Evolutionary conservation across 2,329 filamentous ascomycete genomes (phyloP), one percentile per base, ranked within the genome.

Genomic region (Fusarium vanettenii): DNA sequence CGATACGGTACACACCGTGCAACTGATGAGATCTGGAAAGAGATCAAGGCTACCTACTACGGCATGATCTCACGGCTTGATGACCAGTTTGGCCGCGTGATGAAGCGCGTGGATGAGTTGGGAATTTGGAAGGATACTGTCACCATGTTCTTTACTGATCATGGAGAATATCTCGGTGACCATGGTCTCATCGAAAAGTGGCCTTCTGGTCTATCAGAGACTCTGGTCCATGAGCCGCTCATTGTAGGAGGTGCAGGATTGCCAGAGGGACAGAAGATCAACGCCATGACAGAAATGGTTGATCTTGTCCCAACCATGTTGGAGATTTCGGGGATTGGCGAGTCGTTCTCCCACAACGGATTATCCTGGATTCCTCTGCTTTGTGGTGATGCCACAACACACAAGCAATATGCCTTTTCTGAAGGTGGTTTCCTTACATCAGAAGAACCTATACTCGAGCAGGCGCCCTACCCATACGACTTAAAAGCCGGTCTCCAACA

Each of bases 171-270:
- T 60, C 81, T 88, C 0, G 86, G 85, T 14, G 85, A 87, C 61
- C 81, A 86, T 62, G 85, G 85, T 0, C 75, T 87, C 14, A 85
- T 88, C 25, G 86, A 88, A 74, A 87, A 87, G 66, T 87, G 86
- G 85, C 85, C 85, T 0, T 85, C 83, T 0, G 85, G 83, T 4
- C 72, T 87, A 0, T 85, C 82, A 0, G 83, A 87, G 35, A 80
- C 80, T 1, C 79, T 87, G 1, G 80, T 83, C 0, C 84, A 84
- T 18, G 84, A 86, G 60, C 86, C 85, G 0, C 78, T 87, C 1
- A 83, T 87, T 25, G 80, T 87, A 18, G 85, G 80, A 1, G 85
- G 85, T 1, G 84, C 78, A 0, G 85, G 84, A 0, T 65, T 87
- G 1, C 84, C 84, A 1, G 61, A 78, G 8, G 82, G 82, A 6